Conservation (phyloP, 2,329 filamentous ascomycete genomes). For the Alternaria angustiovoidea region DNA sequence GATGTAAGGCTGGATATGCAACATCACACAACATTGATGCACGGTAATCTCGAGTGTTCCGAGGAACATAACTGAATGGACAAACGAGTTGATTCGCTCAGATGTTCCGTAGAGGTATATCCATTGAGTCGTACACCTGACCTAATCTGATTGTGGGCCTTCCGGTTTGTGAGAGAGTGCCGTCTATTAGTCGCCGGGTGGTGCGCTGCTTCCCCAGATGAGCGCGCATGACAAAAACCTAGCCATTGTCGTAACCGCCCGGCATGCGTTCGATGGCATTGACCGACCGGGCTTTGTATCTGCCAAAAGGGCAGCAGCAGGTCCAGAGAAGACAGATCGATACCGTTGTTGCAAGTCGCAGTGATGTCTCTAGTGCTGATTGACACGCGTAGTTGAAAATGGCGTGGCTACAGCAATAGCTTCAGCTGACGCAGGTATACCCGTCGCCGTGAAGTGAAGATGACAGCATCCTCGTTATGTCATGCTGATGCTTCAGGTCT, state of each 20-base stretch:
- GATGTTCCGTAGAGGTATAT: background rate
- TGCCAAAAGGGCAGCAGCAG: background rate
- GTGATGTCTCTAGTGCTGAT: conserved; percentile 2
- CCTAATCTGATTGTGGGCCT: background rate
- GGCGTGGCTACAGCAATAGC: background rate
- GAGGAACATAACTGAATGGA: background rate
- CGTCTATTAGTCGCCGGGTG: background rate
- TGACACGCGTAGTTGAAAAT: background rate
- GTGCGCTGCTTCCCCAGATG: background rate
- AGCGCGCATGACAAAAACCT: background rate
- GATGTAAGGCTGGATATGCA: conserved; percentile 8
- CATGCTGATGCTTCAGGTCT: conserved; percentile 25
- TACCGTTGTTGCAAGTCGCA: background rate
- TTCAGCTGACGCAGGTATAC: background rate
- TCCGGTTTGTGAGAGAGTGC: background rate
- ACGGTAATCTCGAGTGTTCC: conserved; percentile 1
- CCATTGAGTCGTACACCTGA: background rate
- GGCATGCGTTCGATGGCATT: background rate
- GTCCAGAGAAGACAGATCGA: background rate
- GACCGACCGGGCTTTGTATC: background rate
- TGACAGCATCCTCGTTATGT: background rate
- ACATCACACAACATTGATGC: conserved; percentile 15
- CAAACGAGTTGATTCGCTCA: background rate
- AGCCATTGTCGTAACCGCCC: background rate
- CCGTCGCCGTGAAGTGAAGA: background rate